Evolutionary conservation across 2,329 filamentous ascomycete species (phyloP).

Genomic region (Colletotrichum endophyticum): DNA sequence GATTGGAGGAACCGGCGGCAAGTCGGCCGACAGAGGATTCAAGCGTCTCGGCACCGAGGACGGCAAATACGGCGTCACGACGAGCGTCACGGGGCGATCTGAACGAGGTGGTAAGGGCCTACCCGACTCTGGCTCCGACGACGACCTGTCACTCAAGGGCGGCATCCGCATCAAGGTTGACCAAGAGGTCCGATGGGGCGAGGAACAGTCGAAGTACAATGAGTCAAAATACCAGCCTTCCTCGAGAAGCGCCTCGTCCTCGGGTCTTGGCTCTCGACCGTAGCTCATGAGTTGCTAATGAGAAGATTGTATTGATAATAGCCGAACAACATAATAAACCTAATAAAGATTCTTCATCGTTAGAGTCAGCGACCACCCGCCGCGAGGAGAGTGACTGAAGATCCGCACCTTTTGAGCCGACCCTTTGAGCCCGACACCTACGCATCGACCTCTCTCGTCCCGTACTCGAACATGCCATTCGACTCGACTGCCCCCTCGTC

Average conservation of each 20-base stretch:
- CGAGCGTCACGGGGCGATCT: background rate
- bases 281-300: conserved; percentile 1
- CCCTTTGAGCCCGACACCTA: background rate
- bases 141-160: background rate
- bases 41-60: conserved; percentile 4
- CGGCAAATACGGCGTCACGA: conserved; percentile 1
- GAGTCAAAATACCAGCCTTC: background rate
- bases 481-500: conserved; percentile 33
- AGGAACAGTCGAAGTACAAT: background rate
- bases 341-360: background rate
- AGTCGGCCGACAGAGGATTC: conserved; percentile 9
- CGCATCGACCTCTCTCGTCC: conserved; percentile 9
- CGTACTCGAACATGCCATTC: conserved; percentile 32
- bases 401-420: background rate
- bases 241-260: background rate
- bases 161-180: conserved; percentile 7
- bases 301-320: background rate
- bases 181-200: conserved; percentile 10
- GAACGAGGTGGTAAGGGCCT: background rate
- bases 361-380: background rate
- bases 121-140: background rate
- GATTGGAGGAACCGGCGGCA: conserved; percentile 6
- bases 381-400: background rate
- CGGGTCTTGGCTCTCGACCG: background rate
- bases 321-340: background rate